Evolutionary conservation across 768 basidiomycete species (phyloP).

Genomic region (Omphalotus guepiniiformis): DNA sequence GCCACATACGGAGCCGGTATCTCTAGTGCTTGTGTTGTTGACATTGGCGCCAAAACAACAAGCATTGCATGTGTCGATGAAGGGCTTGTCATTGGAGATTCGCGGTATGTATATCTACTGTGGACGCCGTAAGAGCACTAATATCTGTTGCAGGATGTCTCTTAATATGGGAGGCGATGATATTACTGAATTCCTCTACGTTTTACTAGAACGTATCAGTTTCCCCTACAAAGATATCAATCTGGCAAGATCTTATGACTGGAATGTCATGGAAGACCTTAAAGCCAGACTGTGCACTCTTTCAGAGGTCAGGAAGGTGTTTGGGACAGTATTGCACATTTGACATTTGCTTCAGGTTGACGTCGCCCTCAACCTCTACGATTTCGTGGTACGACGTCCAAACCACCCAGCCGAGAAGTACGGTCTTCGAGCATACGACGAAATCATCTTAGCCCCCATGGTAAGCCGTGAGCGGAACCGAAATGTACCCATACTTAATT

Average conservation of each 20-base stretch:
- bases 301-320: slow-evolving; percentile 83
- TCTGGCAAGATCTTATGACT: slow-evolving; percentile 75
- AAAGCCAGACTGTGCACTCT: slow-evolving; percentile 83
- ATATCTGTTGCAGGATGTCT: slow-evolving; percentile 48
- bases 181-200: slow-evolving; percentile 84
- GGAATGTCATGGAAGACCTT: slow-evolving; percentile 88
- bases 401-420: slow-evolving; percentile 81
- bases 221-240: slow-evolving; percentile 90
- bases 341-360: slow-evolving; percentile 66
- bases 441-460: slow-evolving; percentile 92
- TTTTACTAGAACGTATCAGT: slow-evolving; percentile 70
- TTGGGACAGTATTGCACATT: no score
- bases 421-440: slow-evolving; percentile 87
- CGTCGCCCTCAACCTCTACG: slow-evolving; percentile 86
- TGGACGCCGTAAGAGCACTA: background rate
- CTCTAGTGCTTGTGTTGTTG: slow-evolving; percentile 92
- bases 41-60: slow-evolving; percentile 83
- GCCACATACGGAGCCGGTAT: slow-evolving; percentile 96
- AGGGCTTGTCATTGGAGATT: slow-evolving; percentile 82
- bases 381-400: slow-evolving; percentile 81
- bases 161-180: slow-evolving; percentile 93
- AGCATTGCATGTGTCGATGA: slow-evolving; percentile 94
- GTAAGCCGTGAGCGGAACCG: slow-evolving; percentile 36
- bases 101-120: slow-evolving; percentile 50
- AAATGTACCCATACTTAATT: background rate